Evolutionary conservation across 2,329 filamentous ascomycete genomes (phyloP).

Genomic region (Escovopsis weberi): DNA sequence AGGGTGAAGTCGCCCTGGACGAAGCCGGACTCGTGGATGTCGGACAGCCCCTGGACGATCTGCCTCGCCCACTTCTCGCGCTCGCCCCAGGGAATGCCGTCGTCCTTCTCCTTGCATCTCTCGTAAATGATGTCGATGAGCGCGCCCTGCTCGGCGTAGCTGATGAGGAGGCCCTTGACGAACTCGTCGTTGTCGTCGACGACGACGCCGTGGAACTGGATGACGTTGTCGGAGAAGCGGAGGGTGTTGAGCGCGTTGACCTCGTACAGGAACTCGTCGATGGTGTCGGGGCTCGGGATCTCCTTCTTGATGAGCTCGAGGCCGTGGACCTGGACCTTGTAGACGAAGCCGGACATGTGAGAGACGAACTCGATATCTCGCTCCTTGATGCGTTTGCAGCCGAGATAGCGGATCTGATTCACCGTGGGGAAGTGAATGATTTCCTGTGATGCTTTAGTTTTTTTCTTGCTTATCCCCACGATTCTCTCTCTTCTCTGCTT

Average conservation of each 20-base stretch:
- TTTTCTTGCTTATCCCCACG: too few relatives aligned
- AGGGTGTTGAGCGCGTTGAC: slow-evolving; percentile 84
- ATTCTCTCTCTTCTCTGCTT: too few relatives aligned
- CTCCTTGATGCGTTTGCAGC: slow-evolving; percentile 51
- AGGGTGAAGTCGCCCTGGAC: slow-evolving; percentile 96
- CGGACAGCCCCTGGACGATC: slow-evolving; percentile 75
- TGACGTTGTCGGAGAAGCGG: slow-evolving; percentile 58
- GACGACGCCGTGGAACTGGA: slow-evolving; percentile 75
- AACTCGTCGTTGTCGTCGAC: slow-evolving; percentile 72
- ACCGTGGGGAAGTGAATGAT: slow-evolving; percentile 74
- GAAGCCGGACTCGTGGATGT: slow-evolving; percentile 91
- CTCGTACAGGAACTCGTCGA: slow-evolving; percentile 95
- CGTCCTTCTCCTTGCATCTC: slow-evolving; percentile 40
- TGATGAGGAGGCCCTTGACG: slow-evolving; percentile 82
- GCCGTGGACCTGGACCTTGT: slow-evolving; percentile 65
- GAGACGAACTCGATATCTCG: slow-evolving; percentile 70
- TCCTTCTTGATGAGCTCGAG: slow-evolving; percentile 86
- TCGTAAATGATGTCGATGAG: slow-evolving; percentile 88
- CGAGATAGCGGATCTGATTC: slow-evolving; percentile 59
- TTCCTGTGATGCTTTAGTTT: slow-evolving; percentile 35
- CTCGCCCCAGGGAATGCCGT: slow-evolving; percentile 49
- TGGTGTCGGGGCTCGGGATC: slow-evolving; percentile 85
- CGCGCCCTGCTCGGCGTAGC: slow-evolving; percentile 72
- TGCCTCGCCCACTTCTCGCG: slow-evolving; percentile 82
- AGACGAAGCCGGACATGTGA: slow-evolving; percentile 94